Evolutionary conservation across 106 monocot species (phyloP).

Genomic region (Triglochin maritima): DNA sequence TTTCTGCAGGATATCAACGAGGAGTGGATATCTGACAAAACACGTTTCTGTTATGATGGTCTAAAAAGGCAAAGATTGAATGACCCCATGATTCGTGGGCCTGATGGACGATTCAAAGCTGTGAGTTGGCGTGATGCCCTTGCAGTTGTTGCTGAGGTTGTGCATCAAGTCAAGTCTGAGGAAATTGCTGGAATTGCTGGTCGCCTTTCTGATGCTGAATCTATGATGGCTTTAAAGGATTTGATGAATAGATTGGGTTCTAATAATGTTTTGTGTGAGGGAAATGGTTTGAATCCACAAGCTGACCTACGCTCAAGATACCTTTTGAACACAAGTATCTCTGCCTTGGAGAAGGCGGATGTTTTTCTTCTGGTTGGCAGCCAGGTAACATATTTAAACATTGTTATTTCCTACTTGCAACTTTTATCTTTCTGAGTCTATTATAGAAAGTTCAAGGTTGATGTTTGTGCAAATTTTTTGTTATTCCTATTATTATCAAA

Average conservation of each 20-base stretch:
- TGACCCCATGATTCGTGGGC: conserved; percentile 96
- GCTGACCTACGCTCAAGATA: conserved; percentile 77
- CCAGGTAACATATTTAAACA: conserved; percentile 41
- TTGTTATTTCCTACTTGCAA: background rate
- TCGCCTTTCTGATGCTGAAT: conserved; percentile 94
- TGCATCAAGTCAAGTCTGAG: conserved; percentile 74
- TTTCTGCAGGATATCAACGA: conserved; percentile 87
- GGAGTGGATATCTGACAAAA: conserved; percentile 99
- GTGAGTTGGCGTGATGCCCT: conserved; percentile 95
- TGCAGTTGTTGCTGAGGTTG: conserved; percentile 78
- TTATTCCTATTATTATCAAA: too few species aligned
- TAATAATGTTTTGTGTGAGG: conserved; percentile 82
- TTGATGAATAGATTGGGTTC: conserved; percentile 87
- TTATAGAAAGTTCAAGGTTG: too few species aligned
- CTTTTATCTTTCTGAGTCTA: too few species aligned
- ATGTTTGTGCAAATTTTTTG: too few species aligned
- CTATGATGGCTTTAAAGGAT: conserved; percentile 98
- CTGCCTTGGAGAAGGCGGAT: conserved; percentile 90
- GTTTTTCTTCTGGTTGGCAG: conserved; percentile 82
- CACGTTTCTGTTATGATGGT: conserved; percentile 96
- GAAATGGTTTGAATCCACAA: conserved; percentile 64
- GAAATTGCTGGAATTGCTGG: conserved; percentile 99
- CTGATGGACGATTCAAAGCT: conserved; percentile 86
- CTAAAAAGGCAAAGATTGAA: conserved; percentile 94
- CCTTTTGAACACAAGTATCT: conserved; percentile 82